phyloP scores from a whole-genome alignment of 1,139 yeast species.

The Lodderomyces metapsilosis region DNA sequence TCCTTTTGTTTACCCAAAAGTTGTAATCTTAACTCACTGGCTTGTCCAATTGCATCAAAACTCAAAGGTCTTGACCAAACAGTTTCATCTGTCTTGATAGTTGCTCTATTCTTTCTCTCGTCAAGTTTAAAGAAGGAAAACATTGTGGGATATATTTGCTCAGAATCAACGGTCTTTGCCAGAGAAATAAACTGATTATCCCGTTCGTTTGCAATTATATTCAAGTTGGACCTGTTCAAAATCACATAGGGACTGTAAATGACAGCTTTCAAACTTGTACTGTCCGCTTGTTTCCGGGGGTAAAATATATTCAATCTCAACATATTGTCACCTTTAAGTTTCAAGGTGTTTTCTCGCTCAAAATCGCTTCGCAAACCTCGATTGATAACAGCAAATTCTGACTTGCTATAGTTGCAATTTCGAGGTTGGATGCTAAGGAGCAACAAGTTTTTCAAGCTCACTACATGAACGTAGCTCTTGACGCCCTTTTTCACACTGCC shows the following conservation, averaged over 20 bases:
- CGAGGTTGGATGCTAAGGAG: slow-evolving; percentile 70
- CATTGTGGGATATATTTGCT: slow-evolving; percentile 58
- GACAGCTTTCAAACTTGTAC: slow-evolving; percentile 61
- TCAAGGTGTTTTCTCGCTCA: slow-evolving; percentile 51
- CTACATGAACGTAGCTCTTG: slow-evolving; percentile 74
- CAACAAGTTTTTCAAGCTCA: slow-evolving; percentile 67
- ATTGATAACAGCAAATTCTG: slow-evolving; percentile 82
- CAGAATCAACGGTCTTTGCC: slow-evolving; percentile 25
- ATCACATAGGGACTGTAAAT: slow-evolving; percentile 83
- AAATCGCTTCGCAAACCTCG: slow-evolving; percentile 55
- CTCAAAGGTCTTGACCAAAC: slow-evolving; percentile 76
- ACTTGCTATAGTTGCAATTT: slow-evolving; percentile 61
- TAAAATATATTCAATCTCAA: slow-evolving; percentile 67
- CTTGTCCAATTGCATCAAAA: slow-evolving; percentile 88
- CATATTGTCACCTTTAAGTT: slow-evolving; percentile 29
- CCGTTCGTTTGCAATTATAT: slow-evolving; percentile 57
- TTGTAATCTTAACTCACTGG: slow-evolving; percentile 62
- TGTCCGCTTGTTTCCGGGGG: slow-evolving; percentile 39
- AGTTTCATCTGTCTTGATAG: slow-evolving; percentile 68
- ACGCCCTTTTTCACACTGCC: slow-evolving; percentile 63
- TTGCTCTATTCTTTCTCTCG: slow-evolving; percentile 66
- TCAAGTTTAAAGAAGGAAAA: slow-evolving; percentile 72
- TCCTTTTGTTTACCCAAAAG: slow-evolving; percentile 61
- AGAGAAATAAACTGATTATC: slow-evolving; percentile 48
- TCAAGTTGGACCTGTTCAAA: slow-evolving; percentile 75